A percentile compares a stretch with the other conserved stretches of the same genome.
These are phyloP conservation scores for Trichoderma afroharzianum DNA, from an alignment of 2,329 filamentous ascomycete genomes.

Conservation along the genomic window DNA sequence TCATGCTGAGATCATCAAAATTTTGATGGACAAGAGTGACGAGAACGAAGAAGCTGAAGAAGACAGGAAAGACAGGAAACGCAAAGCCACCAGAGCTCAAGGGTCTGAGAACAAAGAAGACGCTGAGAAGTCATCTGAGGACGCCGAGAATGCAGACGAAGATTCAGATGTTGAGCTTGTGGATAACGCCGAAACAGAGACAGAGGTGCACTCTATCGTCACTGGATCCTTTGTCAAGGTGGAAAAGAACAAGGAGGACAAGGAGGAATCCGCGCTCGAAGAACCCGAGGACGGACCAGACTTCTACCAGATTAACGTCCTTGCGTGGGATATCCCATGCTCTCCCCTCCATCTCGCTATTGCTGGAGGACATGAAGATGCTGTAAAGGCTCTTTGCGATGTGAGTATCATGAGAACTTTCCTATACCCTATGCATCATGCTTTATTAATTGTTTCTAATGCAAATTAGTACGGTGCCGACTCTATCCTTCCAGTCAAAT, in stretches of 20 bases:
- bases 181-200: constrained; percentile 41
- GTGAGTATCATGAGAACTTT: constrained; percentile 32
- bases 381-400: constrained; percentile 65
- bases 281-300: constrained; percentile 66
- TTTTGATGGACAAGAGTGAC: constrained; percentile 69
- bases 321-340: constrained; percentile 75
- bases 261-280: constrained; percentile 46
- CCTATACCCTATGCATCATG: not conserved
- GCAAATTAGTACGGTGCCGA: constrained; percentile 67
- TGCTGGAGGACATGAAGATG: constrained; percentile 63
- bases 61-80: constrained; percentile 51
- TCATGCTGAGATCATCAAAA: constrained; percentile 63
- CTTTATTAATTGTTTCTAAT: not conserved
- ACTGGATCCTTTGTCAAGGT: constrained; percentile 77
- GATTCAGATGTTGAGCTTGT: constrained; percentile 46
- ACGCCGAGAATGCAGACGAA: constrained; percentile 30
- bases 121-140: constrained; percentile 23
- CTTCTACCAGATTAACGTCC: constrained; percentile 71
- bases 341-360: constrained; percentile 79
- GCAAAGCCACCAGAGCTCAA: constrained; percentile 33
- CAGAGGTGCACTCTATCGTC: constrained; percentile 49
- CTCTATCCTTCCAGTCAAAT: constrained; percentile 69
- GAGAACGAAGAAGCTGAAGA: constrained; percentile 68
- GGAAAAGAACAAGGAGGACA: constrained; percentile 40
- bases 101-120: constrained; percentile 17